Percentiles rank a stretch among this genome's conserved stretches.
phyloP scores from a whole-genome alignment of 2,329 filamentous ascomycete species.

The Trichoderma polysporum region DNA sequence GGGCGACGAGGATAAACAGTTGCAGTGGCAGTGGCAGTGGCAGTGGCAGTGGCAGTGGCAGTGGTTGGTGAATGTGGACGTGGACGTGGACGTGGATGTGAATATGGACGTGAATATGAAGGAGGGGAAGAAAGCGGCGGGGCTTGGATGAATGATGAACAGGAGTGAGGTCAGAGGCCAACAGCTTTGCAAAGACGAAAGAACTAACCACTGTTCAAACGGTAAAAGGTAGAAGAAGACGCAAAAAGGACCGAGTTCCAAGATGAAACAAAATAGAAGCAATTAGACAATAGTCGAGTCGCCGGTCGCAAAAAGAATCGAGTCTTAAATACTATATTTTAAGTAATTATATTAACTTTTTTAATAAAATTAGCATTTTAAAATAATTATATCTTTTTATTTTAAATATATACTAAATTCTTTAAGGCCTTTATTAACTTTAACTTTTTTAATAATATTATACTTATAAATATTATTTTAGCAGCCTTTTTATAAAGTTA shows the following conservation, averaged over 20 bases:
- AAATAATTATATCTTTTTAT: no score
- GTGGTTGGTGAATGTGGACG: not conserved
- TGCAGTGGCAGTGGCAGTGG: not conserved
- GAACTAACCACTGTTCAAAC: constrained; percentile 12
- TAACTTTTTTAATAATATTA: no score
- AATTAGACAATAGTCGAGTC: not conserved
- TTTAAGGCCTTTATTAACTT: no score
- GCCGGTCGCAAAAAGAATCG: not conserved
- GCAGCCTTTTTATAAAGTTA: no score
- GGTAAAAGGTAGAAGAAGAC: not conserved
- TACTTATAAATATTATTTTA: no score
- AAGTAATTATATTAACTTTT: no score
- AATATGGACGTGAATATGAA: constrained; percentile 1
- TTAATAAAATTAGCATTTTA: no score
- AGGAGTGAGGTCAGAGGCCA: constrained; percentile 18
- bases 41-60: not conserved
- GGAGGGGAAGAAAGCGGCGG: constrained; percentile 11
- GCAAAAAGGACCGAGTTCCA: not conserved
- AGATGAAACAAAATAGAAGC: not conserved
- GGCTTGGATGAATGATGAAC: not conserved
- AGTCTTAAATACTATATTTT: no score
- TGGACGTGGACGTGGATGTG: not conserved
- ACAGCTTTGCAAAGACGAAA: constrained; percentile 16
- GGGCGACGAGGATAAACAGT: not conserved
- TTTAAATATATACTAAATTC: no score